Conservation (phyloP, 208 protist species). For the Crithidia acanthocephali region DNA sequence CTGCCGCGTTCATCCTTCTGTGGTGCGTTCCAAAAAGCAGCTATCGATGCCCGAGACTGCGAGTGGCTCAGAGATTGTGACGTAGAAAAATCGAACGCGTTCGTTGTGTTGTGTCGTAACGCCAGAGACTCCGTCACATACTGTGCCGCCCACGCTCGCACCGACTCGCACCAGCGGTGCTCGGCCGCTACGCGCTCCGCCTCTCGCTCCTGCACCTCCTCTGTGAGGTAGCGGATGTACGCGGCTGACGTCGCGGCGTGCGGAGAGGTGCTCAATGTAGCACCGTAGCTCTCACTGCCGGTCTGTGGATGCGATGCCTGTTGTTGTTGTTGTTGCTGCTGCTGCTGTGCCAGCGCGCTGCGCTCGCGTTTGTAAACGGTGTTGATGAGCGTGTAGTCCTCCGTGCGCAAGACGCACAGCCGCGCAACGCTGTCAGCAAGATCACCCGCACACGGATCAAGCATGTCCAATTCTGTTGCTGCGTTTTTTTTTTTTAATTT, state of each 20-base stretch:
- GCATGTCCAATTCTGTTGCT: conserved; percentile 31
- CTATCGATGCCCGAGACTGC: background rate
- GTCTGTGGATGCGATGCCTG: background rate
- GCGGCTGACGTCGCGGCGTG: background rate
- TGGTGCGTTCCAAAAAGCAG: conserved; percentile 16
- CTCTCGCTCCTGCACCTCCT: conserved; percentile 47
- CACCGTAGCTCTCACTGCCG: background rate
- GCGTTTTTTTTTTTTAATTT: too few species aligned
- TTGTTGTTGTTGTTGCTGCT: too few species aligned
- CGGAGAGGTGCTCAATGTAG: background rate
- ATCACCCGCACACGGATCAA: conserved; percentile 34
- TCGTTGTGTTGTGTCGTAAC: background rate
- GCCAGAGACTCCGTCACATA: background rate
- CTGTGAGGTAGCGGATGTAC: conserved; percentile 40
- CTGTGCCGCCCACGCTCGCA: conserved; percentile 33
- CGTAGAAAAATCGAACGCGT: background rate
- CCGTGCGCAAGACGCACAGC: conserved; percentile 48
- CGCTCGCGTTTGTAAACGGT: conserved; percentile 29
- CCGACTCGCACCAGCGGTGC: conserved; percentile 22
- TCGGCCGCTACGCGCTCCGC: conserved; percentile 26
- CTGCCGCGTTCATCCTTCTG: background rate
- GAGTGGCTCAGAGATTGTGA: background rate
- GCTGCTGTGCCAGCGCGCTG: background rate
- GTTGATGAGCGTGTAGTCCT: conserved; percentile 49
- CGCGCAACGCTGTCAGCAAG: conserved; percentile 47